phyloP scores from a whole-genome alignment of 73 alveolate genomes.

The Uronychia setigera region DNA sequence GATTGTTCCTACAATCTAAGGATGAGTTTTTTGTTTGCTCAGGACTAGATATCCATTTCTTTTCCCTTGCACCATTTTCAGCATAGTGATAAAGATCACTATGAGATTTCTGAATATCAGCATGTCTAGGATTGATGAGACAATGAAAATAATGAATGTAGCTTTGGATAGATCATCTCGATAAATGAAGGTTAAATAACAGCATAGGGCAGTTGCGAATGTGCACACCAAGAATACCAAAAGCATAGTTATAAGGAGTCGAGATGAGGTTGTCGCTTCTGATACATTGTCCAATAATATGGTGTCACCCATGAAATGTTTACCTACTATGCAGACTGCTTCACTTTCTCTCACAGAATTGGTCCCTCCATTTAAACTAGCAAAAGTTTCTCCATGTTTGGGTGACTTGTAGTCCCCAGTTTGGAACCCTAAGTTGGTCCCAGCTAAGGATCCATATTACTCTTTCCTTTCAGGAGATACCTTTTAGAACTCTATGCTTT shows the following conservation, averaged over 20 bases:
- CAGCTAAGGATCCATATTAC: too few species aligned
- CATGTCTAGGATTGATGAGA: not conserved
- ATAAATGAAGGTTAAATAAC: not conserved
- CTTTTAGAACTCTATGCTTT: too few species aligned
- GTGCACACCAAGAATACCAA: not conserved
- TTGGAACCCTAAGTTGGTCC: too few species aligned
- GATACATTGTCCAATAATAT: not conserved
- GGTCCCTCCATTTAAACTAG: too few species aligned
- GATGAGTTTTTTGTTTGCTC: not conserved
- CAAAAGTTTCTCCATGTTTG: too few species aligned
- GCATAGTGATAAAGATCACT: not conserved
- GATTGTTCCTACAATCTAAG: not conserved
- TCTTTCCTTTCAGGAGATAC: too few species aligned
- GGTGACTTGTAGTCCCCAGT: too few species aligned
- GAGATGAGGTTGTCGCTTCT: not conserved
- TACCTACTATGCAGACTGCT: not conserved
- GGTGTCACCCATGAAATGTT: not conserved
- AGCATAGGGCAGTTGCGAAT: not conserved
- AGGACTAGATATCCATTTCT: not conserved
- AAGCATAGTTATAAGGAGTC: not conserved
- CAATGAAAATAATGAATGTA: not conserved
- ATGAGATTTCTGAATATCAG: not conserved
- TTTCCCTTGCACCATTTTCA: not conserved
- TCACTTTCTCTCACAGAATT: not conserved
- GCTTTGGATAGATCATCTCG: not conserved